A percentile compares a stretch with the other conserved stretches of the same genome.
Evolutionary conservation across 2,329 filamentous ascomycete genomes (phyloP).

Genomic region (Fusarium annulatum): DNA sequence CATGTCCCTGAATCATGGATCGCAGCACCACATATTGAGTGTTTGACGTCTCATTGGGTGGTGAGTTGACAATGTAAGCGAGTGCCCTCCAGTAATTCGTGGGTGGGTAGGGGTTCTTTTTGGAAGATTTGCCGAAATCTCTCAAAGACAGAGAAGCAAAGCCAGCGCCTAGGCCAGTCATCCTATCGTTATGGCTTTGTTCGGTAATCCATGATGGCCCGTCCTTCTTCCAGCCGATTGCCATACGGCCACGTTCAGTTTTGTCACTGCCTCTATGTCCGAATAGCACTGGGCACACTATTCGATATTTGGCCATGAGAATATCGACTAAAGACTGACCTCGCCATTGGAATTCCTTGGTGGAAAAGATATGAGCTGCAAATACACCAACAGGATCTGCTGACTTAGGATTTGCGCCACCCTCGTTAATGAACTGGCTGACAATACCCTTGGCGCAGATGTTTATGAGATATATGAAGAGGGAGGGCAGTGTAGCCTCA

Average conservation of each 20-base stretch:
- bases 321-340: slow-evolving; percentile 81
- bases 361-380: slow-evolving; percentile 78
- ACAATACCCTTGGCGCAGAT: slow-evolving; percentile 80
- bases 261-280: slow-evolving; percentile 82
- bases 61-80: slow-evolving; percentile 80
- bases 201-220: slow-evolving; percentile 71
- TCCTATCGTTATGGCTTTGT: slow-evolving; percentile 81
- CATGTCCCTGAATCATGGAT: slow-evolving; percentile 77
- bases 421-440: slow-evolving; percentile 75
- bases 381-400: slow-evolving; percentile 86
- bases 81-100: slow-evolving; percentile 85
- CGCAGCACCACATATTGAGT: slow-evolving; percentile 79
- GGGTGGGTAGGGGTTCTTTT: slow-evolving; percentile 80
- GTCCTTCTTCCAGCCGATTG: slow-evolving; percentile 80
- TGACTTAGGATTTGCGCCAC: slow-evolving; percentile 69
- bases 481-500: slow-evolving; percentile 66
- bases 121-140: slow-evolving; percentile 78
- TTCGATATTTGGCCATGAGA: slow-evolving; percentile 84
- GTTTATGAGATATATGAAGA: slow-evolving; percentile 81
- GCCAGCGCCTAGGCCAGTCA: slow-evolving; percentile 85
- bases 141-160: slow-evolving; percentile 86
- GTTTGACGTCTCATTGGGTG: slow-evolving; percentile 72
- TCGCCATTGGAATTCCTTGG: slow-evolving; percentile 73
- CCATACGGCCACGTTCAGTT: slow-evolving; percentile 72
- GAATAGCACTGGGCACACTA: slow-evolving; percentile 85